A percentile compares a stretch with the other conserved stretches of the same genome.
Evolutionary conservation across 202 grass and related monocot species (phyloP).

Genomic region (Digitaria exilis): DNA sequence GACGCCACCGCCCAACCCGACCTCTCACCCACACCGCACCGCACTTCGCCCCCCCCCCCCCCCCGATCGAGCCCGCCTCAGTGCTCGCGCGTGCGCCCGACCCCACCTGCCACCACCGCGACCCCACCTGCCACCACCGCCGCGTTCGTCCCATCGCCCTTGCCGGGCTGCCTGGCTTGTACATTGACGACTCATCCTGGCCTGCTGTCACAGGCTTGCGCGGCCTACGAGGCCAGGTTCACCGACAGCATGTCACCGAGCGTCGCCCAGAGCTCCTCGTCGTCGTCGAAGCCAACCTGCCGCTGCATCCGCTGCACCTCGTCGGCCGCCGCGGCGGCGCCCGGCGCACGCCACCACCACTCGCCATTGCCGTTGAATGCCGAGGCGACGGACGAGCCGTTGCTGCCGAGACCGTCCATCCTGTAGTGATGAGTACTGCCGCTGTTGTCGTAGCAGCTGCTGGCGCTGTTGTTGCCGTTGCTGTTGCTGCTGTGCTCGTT

Average conservation of each 20-base stretch:
- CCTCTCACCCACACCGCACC: slow-evolving; percentile 5
- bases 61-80: neutral
- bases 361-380: slow-evolving; percentile 50
- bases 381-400: neutral
- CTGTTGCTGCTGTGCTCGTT: slow-evolving; percentile 39
- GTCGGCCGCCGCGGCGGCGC: slow-evolving; percentile 21
- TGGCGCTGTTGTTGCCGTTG: slow-evolving; percentile 25
- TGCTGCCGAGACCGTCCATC: neutral
- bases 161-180: neutral
- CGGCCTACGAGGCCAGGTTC: slow-evolving; percentile 49
- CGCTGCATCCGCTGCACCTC: slow-evolving; percentile 6
- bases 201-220: neutral
- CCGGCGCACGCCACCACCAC: slow-evolving; percentile 52
- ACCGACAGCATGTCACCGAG: slow-evolving; percentile 66
- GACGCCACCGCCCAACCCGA: slow-evolving; percentile 35
- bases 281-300: slow-evolving; percentile 48
- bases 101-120: slow-evolving; percentile 48
- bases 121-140: slow-evolving; percentile 47
- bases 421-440: slow-evolving; percentile 4
- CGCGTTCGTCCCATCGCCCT: slow-evolving; percentile 16
- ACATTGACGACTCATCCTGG: neutral
- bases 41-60: neutral
- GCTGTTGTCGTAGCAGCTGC: slow-evolving; percentile 15
- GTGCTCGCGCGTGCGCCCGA: slow-evolving; percentile 30
- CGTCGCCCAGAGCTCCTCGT: slow-evolving; percentile 70